Conservation (phyloP, 352 stramenopile genomes). For the Phytophthora foliorum region DNA sequence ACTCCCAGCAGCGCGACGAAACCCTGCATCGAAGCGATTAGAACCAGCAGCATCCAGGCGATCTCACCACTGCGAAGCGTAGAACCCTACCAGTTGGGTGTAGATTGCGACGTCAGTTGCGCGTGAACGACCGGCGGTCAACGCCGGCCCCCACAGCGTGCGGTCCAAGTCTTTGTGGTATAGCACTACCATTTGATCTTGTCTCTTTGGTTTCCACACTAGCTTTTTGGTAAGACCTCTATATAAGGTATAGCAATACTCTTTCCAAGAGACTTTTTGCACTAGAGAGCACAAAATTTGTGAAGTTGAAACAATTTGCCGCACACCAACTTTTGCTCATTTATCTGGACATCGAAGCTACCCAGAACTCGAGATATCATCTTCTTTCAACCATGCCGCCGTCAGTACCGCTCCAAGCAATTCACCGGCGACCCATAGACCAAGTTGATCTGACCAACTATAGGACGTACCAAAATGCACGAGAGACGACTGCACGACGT, state of each 20-base stretch:
- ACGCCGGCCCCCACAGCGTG: conserved; percentile 63
- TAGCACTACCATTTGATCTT: conserved; percentile 66
- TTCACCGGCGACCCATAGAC: neutral
- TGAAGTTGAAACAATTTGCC: too few relatives aligned
- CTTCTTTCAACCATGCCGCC: too few relatives aligned
- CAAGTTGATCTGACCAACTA: too few relatives aligned
- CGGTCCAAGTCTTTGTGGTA: conserved; percentile 70
- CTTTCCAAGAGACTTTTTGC: neutral
- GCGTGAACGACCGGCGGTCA: conserved; percentile 52
- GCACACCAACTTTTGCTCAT: too few relatives aligned
- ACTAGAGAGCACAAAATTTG: too few relatives aligned
- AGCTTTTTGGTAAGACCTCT: neutral
- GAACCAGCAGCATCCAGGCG: neutral
- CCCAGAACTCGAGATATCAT: neutral
- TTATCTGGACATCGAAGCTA: too few relatives aligned
- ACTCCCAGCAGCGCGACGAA: conserved; percentile 44
- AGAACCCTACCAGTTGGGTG: conserved; percentile 50
- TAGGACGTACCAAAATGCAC: conserved; percentile 30
- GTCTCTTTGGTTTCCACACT: too few relatives aligned
- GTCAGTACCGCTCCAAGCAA: too few relatives aligned
- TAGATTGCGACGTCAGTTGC: conserved; percentile 54
- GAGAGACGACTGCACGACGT: conserved; percentile 38
- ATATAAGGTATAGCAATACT: too few relatives aligned
- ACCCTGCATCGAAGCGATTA: conserved; percentile 34
- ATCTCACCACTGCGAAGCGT: neutral